A percentile compares a stretch with the other conserved stretches of the same genome.
Conservation (phyloP, 768 basidiomycete genomes). For the Hericium alpestre region DNA sequence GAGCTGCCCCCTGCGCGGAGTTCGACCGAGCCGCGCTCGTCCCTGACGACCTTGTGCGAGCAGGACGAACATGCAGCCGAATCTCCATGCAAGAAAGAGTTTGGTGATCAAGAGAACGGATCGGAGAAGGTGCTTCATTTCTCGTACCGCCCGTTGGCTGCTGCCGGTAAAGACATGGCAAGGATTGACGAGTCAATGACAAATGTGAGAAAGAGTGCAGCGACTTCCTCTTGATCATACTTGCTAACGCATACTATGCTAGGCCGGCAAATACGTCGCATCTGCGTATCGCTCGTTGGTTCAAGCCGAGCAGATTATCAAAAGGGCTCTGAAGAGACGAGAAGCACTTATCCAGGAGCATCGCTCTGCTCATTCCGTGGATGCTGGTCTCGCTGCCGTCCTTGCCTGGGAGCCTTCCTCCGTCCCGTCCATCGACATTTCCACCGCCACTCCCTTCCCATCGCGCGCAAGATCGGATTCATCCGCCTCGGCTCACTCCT, state of each 20-base stretch:
- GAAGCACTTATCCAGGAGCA: not conserved
- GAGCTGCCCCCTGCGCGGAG: conserved; percentile 22
- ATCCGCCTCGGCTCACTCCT: conserved; percentile 16
- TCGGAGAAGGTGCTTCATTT: conserved; percentile 18
- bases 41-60: conserved; percentile 4
- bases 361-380: not conserved
- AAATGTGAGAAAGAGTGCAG: conserved; percentile 29
- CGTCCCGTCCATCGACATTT: not conserved
- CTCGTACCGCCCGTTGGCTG: conserved; percentile 38
- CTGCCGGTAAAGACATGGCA: conserved; percentile 46
- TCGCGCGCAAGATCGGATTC: not conserved
- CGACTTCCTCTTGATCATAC: too few relatives aligned
- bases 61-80: conserved; percentile 4
- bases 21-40: conserved; percentile 4
- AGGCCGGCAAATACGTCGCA: conserved; percentile 5
- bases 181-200: conserved; percentile 43
- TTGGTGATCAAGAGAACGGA: not conserved
- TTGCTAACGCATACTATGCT: too few relatives aligned
- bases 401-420: conserved; percentile 4
- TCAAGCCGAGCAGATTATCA: conserved; percentile 8
- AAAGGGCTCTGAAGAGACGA: conserved; percentile 2
- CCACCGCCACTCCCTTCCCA: not conserved
- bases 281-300: conserved; percentile 7
- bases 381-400: not conserved
- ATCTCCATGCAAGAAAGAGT: conserved; percentile 2